These are phyloP conservation scores for Kuraishia piskuri DNA, from an alignment of 805 yeast genomes.

Conservation along the genomic window DNA sequence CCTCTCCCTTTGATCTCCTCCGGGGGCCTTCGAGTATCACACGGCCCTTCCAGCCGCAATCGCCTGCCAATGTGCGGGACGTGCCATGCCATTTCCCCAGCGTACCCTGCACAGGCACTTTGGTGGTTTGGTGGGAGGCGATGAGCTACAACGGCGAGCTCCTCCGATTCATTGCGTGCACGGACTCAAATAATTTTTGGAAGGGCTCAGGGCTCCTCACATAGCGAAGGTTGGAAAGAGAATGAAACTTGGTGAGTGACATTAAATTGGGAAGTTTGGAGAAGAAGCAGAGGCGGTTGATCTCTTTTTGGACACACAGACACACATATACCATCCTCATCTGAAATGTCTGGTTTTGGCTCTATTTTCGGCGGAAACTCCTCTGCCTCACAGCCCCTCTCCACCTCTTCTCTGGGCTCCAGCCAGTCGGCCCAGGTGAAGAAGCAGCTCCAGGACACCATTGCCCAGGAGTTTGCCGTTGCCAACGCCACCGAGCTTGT, in stretches of 20 bases:
- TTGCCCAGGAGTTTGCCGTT: constrained; percentile 79
- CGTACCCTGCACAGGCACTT: no score
- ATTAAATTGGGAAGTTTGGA: no score
- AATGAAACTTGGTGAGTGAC: no score
- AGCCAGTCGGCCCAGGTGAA: constrained; percentile 37
- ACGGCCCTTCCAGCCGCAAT: no score
- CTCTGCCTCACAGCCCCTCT: background rate
- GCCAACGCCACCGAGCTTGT: constrained; percentile 87
- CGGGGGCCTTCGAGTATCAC: no score
- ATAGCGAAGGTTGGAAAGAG: no score
- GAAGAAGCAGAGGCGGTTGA: no score
- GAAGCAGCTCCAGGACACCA: constrained; percentile 57
- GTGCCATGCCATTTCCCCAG: no score
- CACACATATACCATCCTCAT: background rate
- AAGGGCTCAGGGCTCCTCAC: no score
- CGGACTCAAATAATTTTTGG: background rate
- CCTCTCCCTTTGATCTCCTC: no score
- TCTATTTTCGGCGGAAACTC: constrained; percentile 3
- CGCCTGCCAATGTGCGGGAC: no score
- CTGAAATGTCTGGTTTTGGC: constrained; percentile 2
- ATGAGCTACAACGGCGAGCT: background rate
- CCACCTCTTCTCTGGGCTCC: constrained; percentile 1
- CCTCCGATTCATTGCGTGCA: background rate
- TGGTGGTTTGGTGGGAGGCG: background rate
- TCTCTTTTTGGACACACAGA: no score